Conservation (phyloP, 164 flowering plant species). For the Vitis labrusca region DNA sequence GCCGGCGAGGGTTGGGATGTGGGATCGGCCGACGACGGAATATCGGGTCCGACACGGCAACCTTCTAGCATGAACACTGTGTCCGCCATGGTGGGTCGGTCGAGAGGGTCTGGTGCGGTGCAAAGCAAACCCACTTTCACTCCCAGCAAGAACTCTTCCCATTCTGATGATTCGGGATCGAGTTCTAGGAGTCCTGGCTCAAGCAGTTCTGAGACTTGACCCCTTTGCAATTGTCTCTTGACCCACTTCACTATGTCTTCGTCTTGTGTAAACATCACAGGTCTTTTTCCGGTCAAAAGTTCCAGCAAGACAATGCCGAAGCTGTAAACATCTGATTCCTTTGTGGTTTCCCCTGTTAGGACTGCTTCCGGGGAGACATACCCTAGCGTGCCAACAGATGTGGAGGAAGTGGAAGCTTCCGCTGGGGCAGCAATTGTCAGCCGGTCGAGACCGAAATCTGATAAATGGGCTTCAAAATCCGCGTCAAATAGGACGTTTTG, state of each 20-base stretch:
- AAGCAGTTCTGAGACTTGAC: slow-evolving; percentile 75
- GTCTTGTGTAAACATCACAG: slow-evolving; percentile 80
- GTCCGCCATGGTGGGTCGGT: slow-evolving; percentile 89
- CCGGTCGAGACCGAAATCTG: slow-evolving; percentile 76
- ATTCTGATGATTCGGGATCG: slow-evolving; percentile 95
- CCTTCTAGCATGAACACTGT: slow-evolving; percentile 98
- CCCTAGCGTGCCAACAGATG: slow-evolving; percentile 70
- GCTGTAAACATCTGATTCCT: slow-evolving; percentile 83
- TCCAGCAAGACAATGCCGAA: slow-evolving; percentile 88
- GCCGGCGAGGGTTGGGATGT: slow-evolving; percentile 78
- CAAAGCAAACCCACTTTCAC: slow-evolving; percentile 88
- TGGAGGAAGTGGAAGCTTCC: slow-evolving; percentile 56
- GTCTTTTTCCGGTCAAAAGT: slow-evolving; percentile 75
- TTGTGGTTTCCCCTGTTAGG: slow-evolving; percentile 56
- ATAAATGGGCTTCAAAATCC: slow-evolving; percentile 88
- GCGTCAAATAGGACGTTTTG: slow-evolving; percentile 88
- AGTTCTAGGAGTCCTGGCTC: slow-evolving; percentile 90
- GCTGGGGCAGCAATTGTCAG: slow-evolving; percentile 41
- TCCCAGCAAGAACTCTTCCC: slow-evolving; percentile 96
- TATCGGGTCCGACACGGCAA: slow-evolving; percentile 84
- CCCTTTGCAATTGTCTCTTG: slow-evolving; percentile 79
- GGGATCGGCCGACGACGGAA: slow-evolving; percentile 78
- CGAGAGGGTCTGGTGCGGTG: slow-evolving; percentile 81
- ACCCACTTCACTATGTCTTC: slow-evolving; percentile 99
- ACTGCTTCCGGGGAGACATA: slow-evolving; percentile 77